A percentile compares a stretch with the other conserved stretches of the same genome.
Conservation (phyloP, 208 protist genomes). For the Leishmania tarentolae region DNA sequence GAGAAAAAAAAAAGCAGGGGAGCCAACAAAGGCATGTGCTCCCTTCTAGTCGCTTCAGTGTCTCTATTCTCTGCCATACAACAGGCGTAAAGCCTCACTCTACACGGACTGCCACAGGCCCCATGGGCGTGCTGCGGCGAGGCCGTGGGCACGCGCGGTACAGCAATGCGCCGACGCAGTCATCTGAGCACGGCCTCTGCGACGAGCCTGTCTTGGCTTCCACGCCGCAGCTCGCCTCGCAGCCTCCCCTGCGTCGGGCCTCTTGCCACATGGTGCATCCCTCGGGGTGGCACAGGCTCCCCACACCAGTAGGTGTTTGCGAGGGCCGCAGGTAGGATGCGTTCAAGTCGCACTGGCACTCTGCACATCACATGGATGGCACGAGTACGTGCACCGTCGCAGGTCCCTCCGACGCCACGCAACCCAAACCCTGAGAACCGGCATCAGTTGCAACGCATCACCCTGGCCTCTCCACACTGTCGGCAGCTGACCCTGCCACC, state of each 20-base stretch:
- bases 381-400: background rate
- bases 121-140: background rate
- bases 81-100: background rate
- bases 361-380: background rate
- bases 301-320: background rate
- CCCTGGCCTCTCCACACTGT: background rate
- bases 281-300: background rate
- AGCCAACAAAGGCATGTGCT: too few species aligned
- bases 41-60: background rate
- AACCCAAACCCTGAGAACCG: background rate
- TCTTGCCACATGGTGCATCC: background rate
- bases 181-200: background rate
- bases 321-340: background rate
- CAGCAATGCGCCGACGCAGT: background rate
- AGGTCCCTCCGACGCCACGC: background rate
- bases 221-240: background rate
- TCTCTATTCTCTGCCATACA: background rate
- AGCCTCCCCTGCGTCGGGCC: background rate
- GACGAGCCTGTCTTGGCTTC: background rate
- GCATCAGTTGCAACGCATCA: background rate
- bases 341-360: background rate
- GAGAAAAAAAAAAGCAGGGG: background rate
- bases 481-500: background rate
- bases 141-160: background rate
- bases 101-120: background rate